phyloP scores from a whole-genome alignment of 805 yeast species.

The Suhomyces tanzawaensis region DNA sequence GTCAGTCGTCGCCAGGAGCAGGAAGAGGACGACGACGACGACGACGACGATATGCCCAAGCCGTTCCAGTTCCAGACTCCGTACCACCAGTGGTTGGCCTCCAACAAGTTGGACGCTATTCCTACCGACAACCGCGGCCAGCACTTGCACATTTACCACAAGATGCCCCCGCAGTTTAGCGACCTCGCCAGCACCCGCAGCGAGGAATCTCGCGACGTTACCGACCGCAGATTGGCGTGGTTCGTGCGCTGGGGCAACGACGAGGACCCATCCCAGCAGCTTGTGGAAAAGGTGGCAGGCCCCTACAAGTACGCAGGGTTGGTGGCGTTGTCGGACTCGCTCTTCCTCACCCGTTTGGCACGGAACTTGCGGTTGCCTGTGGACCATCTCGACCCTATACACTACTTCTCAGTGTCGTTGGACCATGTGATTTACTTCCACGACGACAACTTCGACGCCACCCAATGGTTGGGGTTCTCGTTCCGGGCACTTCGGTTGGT shows the following conservation, averaged over 20 bases:
- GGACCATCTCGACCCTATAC: constrained; percentile 18
- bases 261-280: constrained; percentile 9
- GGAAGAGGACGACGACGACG: constrained; percentile 26
- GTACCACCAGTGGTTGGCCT: constrained; percentile 28
- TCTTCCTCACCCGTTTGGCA: constrained; percentile 50
- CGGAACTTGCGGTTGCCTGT: constrained; percentile 45
- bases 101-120: constrained; percentile 13
- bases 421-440: constrained; percentile 71
- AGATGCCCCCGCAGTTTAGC: constrained; percentile 34
- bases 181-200: constrained; percentile 22
- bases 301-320: constrained; percentile 50
- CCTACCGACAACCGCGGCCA: constrained; percentile 13
- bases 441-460: constrained; percentile 45
- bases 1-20: constrained; percentile 10
- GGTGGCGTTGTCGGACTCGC: constrained; percentile 59
- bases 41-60: constrained; percentile 19
- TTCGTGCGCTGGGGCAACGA: constrained; percentile 27
- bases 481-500: constrained; percentile 49
- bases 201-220: constrained; percentile 21
- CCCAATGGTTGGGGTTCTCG: constrained; percentile 52
- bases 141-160: constrained; percentile 19
- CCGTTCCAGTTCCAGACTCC: constrained; percentile 38
- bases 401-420: constrained; percentile 54
- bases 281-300: constrained; percentile 11
- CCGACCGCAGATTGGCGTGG: constrained; percentile 27